Base-by-base conservation (phyloP, 73 alveolate genomes). In the Paramecium octaurelia region DNA sequence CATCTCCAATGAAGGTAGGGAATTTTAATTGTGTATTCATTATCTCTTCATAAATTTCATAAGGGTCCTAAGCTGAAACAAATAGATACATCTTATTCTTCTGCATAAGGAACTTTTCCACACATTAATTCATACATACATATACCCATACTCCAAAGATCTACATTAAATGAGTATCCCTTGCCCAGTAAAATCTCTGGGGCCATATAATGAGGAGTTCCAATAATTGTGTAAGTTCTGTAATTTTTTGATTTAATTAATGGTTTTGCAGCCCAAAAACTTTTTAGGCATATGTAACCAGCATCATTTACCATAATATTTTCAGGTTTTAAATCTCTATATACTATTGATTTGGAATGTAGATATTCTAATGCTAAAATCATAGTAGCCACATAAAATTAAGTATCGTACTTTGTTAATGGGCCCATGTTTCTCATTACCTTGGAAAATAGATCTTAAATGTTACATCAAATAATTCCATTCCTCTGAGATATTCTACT, bases 251-350 rank as follows among this genome's bases (percentile, higher is more conserved):
- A 48, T 40, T 87, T 58, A 35, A 11, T 43, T 44, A 93, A 31
- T 58, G 86, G 69, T 76, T 96, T 95, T 7, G 97, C 98, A 14
- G 98, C 93, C 1, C 98, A 97, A 83, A 96, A 96, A 92, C 93
- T 98, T 11, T 95, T 95, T 14, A 96, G 92, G 71, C 95, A 95
- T 85, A 95, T 87, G 83, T 93, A 92, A 9, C 98, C 98, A 9
- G 95, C 92, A n/a, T 85, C 97, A 86, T 96, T 97, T 68, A 96
- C 92, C 96, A 96, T 93, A 10, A 96, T 84, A 92, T 96, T 96
- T 77, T 96, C 96, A 1, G 98, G 98, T 43, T 95, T 95, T 64
- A 96, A 57, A 93, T 96, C 98, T 20, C 98, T 46, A 73, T 95
- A 95, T 7, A 93, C 85, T 29, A 95, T 90, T 31, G 92, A 75